Conservation (phyloP, 2,329 filamentous ascomycete species). For the Fusarium falciforme region DNA sequence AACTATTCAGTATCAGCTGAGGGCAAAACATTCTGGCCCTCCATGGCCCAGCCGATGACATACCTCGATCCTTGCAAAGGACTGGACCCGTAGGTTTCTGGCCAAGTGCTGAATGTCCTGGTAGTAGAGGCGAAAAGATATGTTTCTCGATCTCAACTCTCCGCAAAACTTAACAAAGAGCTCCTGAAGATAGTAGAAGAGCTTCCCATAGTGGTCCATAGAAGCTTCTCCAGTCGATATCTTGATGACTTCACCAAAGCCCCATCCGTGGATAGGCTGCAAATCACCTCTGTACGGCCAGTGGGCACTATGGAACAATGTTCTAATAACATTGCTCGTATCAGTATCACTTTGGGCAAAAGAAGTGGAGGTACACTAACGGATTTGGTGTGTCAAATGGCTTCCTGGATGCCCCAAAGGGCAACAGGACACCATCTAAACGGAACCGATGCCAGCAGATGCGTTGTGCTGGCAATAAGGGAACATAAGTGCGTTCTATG, state of each 20-base stretch:
- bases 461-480: neutral
- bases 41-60: neutral
- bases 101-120: neutral
- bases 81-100: neutral
- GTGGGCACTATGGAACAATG: neutral
- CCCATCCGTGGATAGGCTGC: slow-evolving; percentile 12
- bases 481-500: neutral
- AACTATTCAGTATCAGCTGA: neutral
- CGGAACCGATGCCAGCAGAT: neutral
- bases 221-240: neutral
- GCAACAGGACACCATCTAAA: slow-evolving; percentile 16
- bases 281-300: slow-evolving; percentile 6
- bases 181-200: neutral
- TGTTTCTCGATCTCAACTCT: neutral
- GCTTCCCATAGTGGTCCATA: slow-evolving; percentile 20
- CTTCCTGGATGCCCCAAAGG: neutral
- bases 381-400: slow-evolving; percentile 9
- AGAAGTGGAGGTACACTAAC: neutral
- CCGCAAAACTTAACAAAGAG: neutral
- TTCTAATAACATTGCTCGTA: neutral
- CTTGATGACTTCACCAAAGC: neutral
- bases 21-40: neutral
- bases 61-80: slow-evolving; percentile 23
- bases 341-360: neutral
- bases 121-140: neutral